Evolutionary conservation across 1,284 basidiomycete species (phyloP).

Genomic region (Cryptococcus sp.): DNA sequence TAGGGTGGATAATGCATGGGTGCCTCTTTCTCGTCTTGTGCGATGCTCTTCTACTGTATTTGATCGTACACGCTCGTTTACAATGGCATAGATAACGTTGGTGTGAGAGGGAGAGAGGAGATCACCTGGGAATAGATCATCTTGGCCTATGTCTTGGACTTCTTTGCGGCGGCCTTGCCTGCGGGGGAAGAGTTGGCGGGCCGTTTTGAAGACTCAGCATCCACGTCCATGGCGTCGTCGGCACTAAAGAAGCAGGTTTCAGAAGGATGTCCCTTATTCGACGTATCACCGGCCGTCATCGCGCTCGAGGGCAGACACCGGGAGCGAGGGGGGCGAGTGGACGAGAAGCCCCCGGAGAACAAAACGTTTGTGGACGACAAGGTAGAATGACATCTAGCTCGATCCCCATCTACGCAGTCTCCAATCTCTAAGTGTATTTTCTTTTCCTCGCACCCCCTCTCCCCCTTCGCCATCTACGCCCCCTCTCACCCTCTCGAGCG

Average conservation of each 20-base stretch:
- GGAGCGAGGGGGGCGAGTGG: neutral
- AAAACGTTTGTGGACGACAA: neutral
- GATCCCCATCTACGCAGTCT: conserved; percentile 1
- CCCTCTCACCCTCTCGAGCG: neutral
- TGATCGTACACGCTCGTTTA: neutral
- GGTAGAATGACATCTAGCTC: conserved; percentile 4
- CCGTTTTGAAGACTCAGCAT: neutral
- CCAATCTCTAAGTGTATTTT: neutral
- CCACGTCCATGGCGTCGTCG: conserved; percentile 5
- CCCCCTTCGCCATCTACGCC: neutral
- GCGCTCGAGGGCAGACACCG: too few relatives aligned
- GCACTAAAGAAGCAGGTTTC: conserved; percentile 6
- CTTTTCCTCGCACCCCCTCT: neutral
- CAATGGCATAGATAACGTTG: neutral
- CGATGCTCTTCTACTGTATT: neutral
- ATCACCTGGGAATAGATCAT: too few relatives aligned
- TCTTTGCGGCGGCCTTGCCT: neutral
- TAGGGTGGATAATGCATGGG: neutral
- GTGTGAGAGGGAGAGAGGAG: too few relatives aligned
- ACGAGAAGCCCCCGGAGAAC: neutral
- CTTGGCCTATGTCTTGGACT: conserved; percentile 1
- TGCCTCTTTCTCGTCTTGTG: neutral
- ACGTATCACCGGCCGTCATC: neutral
- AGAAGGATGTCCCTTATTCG: neutral
- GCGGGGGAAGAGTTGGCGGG: neutral